Evolutionary conservation across 257 asterid genomes (phyloP), one percentile per base, ranked within the genome.

Genomic region (Solanum clarkiae): DNA sequence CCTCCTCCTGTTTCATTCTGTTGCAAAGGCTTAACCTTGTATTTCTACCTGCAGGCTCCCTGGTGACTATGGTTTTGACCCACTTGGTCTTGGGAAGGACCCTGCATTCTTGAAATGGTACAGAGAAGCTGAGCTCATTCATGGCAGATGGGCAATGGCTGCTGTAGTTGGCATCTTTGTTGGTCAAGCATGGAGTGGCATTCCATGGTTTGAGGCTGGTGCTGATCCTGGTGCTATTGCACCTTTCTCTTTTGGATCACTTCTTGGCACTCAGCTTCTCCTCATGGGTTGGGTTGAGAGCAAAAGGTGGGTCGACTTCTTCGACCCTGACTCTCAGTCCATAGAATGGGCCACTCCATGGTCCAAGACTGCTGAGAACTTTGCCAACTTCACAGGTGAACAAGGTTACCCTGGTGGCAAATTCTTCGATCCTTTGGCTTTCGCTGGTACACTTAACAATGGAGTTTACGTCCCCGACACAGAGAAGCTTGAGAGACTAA

Each of bases 221-320:
- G 98, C 98, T 0, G 97, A 92, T 88, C 99, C 99, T 0, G 93
- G 97, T 3, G 99, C 99, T 0, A 90, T 96, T 77, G 98, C 99
- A 2, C 99, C 99, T 9, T 96, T 94, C 93, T 94, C 98, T 5
- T 95, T 95, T 71, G 99, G 99, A 12, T 63, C 96, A 10, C 94
- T 96, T 20, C 97, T 96, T 4, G 99, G 98, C 16, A 96, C 99
- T 0, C 99, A 96, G 77, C 95, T 96, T 16, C 88, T 96, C 36
- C 95, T 96, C 70, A 96, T 96, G 99, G 98, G 99, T 1, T 96
- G 99, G 99, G 98, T 96, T 26, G 98, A 96, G 91, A 92, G 98
- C 95, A 95, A 96, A 87, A 86, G 99, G 87, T 96, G 99, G 99
- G 98, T 94, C 1, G 99, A 96, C 84, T 96, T 93, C 94, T 96